Evolutionary conservation across 164 flowering plant species (phyloP), one percentile per base, ranked within the genome.

Genomic region (Umbellularia californica): DNA sequence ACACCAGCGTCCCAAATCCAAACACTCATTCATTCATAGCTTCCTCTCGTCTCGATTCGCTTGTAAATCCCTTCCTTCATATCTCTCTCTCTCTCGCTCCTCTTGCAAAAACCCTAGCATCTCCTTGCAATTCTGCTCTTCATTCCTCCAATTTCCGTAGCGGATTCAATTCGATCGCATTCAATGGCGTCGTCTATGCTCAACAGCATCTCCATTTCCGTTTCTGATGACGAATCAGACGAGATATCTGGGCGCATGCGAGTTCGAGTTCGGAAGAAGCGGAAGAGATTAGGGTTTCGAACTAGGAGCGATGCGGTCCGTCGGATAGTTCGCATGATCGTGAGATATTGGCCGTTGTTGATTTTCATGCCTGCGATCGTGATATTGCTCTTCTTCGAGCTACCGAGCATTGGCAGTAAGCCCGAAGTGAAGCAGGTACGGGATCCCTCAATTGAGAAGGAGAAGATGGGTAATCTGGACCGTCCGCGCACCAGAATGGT

Each of bases 201-300:
- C n/a, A 66, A 27, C 63, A 74, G 78, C 81, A 69, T 89, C 9
- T 77, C 90, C 11, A 84, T 91, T 66, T 72, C 87, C 4, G 80
- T 90, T 65, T 82, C 98, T 47, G 95, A 89, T 69, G 88, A 84
- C 23, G 92, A 91, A 0, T 75, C 86, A 41, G 93, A 89, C 67
- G 89, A 85, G 15, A 73, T 73, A 70, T 58, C 76, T 24, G 83
- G 82, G 19, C 83, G 81, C 63, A 78, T 82, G 84, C 83, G 84
- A 47, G 81, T 64, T 33, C 87, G 89, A 35, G 78, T 73, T 50
- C 90, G 91, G 24, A 83, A 87, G 63, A 93, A 87, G 79, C 90
- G 97, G 35, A 85, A 78, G 88, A 89, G 87, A 71, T 69, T 73
- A 19, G 82, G 77, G 55, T 71, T 71, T 58, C 86, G 84, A 72